Conservation (phyloP, 2,329 filamentous ascomycete species). For the Akanthomyces dipterigenus region DNA sequence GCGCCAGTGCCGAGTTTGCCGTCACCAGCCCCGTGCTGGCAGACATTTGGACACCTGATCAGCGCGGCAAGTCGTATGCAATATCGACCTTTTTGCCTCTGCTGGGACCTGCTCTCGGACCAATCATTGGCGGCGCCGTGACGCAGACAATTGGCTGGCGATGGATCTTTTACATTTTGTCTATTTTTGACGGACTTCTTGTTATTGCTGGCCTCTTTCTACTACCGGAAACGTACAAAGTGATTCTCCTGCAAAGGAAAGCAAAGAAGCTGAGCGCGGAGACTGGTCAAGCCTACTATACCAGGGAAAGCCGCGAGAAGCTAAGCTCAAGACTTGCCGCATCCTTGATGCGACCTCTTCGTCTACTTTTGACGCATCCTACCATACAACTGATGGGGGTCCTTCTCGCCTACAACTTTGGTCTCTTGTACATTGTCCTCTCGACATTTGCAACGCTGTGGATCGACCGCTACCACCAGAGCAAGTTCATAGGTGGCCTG, state of each 20-base stretch:
- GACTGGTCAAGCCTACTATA: background rate
- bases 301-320: background rate
- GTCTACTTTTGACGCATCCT: slow-evolving; percentile 35
- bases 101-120: slow-evolving; percentile 60
- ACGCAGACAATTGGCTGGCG: slow-evolving; percentile 57
- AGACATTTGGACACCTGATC: slow-evolving; percentile 28
- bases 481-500: slow-evolving; percentile 35
- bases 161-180: slow-evolving; percentile 63
- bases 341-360: slow-evolving; percentile 19
- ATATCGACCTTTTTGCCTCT: slow-evolving; percentile 22
- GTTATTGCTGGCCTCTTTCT: slow-evolving; percentile 48
- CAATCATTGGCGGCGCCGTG: slow-evolving; percentile 61
- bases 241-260: slow-evolving; percentile 43
- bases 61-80: slow-evolving; percentile 30
- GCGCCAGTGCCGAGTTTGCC: slow-evolving; percentile 23
- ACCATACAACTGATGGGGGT: slow-evolving; percentile 40
- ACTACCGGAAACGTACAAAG: slow-evolving; percentile 52
- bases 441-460: slow-evolving; percentile 46
- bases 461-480: slow-evolving; percentile 38
- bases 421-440: slow-evolving; percentile 44
- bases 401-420: slow-evolving; percentile 41
- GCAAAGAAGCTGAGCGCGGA: background rate
- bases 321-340: background rate
- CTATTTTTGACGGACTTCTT: slow-evolving; percentile 49
- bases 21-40: slow-evolving; percentile 30